Evolutionary conservation across 2,329 filamentous ascomycete genomes (phyloP).

Genomic region (Fusarium ramigenum): DNA sequence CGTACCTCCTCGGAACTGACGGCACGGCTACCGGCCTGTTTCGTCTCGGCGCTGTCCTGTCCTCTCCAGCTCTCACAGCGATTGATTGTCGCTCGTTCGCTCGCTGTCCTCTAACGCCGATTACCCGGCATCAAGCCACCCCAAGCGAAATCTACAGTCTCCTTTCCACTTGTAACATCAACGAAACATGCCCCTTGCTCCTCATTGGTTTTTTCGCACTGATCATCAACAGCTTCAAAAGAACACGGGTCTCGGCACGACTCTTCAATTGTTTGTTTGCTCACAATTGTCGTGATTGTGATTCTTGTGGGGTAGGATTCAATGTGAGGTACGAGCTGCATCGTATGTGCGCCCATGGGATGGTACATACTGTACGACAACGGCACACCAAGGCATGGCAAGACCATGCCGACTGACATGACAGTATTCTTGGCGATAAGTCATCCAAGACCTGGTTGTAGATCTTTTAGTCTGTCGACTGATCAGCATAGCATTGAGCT

Average conservation of each 20-base stretch:
- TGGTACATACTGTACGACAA: not conserved
- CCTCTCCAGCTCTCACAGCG: not conserved
- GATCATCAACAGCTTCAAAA: slow-evolving; percentile 2
- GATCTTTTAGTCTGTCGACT: not conserved
- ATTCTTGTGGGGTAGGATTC: not conserved
- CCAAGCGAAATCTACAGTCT: not conserved
- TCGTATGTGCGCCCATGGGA: not conserved
- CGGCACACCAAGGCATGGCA: not conserved
- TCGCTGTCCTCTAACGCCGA: slow-evolving; percentile 2
- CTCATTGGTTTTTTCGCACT: not conserved
- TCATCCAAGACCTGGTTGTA: slow-evolving; percentile 3
- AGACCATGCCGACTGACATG: not conserved
- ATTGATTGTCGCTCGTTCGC: not conserved
- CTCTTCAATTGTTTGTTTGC: not conserved
- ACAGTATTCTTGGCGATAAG: not conserved
- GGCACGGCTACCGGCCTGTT: slow-evolving; percentile 39
- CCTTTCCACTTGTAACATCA: slow-evolving; percentile 12
- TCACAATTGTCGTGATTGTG: not conserved
- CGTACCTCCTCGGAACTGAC: slow-evolving; percentile 39
- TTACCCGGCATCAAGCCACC: slow-evolving; percentile 20
- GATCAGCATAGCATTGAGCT: not conserved
- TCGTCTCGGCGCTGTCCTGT: slow-evolving; percentile 37
- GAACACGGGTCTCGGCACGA: slow-evolving; percentile 4
- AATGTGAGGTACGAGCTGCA: not conserved
- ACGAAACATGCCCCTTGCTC: slow-evolving; percentile 7